Conservation (phyloP, 2,329 filamentous ascomycete genomes). For the Xylaria digitata region DNA sequence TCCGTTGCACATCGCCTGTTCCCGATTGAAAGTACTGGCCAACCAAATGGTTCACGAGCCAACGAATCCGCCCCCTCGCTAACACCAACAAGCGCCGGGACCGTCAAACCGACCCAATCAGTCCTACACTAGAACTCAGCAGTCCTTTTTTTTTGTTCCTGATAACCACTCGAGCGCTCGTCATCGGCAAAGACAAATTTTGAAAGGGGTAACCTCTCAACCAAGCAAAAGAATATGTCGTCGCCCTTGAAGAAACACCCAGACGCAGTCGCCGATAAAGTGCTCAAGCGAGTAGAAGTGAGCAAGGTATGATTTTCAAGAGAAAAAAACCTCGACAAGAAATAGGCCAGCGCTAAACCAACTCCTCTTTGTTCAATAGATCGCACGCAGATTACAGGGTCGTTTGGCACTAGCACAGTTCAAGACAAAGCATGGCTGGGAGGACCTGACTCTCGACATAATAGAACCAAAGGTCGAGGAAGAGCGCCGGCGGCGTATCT, state of each 20-base stretch:
- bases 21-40: slow-evolving; percentile 27
- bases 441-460: slow-evolving; percentile 85
- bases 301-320: slow-evolving; percentile 70
- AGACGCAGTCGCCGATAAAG: slow-evolving; percentile 73
- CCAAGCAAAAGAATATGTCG: slow-evolving; percentile 60
- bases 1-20: slow-evolving; percentile 23
- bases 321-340: slow-evolving; percentile 9
- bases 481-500: slow-evolving; percentile 77
- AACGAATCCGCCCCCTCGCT: slow-evolving; percentile 41
- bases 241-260: slow-evolving; percentile 73
- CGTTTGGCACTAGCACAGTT: slow-evolving; percentile 95
- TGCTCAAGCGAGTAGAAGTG: slow-evolving; percentile 78
- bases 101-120: slow-evolving; percentile 49
- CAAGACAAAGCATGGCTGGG: slow-evolving; percentile 96
- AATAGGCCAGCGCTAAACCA: slow-evolving; percentile 37
- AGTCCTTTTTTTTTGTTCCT: slow-evolving; percentile 34
- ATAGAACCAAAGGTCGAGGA: slow-evolving; percentile 88
- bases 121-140: slow-evolving; percentile 37
- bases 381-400: slow-evolving; percentile 92
- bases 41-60: slow-evolving; percentile 41
- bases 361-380: slow-evolving; percentile 64
- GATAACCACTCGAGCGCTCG: slow-evolving; percentile 41
- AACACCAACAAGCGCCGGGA: slow-evolving; percentile 48
- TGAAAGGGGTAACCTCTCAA: slow-evolving; percentile 33
- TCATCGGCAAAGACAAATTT: slow-evolving; percentile 14